A percentile compares a stretch with the other conserved stretches of the same genome.
These are phyloP conservation scores for Pichia membranifaciens DNA, from an alignment of 805 yeast species.

Conservation along the genomic window DNA sequence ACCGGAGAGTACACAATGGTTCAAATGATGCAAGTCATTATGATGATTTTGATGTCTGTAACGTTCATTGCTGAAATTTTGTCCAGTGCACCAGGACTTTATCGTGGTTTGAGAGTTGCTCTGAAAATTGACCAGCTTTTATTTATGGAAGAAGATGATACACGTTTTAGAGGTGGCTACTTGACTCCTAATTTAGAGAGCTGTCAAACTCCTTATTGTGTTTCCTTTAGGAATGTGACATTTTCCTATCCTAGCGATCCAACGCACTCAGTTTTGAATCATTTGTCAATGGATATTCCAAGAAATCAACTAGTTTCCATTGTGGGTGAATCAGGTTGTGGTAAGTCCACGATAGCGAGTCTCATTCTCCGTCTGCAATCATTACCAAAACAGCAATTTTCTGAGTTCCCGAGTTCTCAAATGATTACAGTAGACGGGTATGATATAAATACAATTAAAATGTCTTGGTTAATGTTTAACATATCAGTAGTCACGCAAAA, in stretches of 20 bases:
- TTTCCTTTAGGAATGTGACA: constrained; percentile 39
- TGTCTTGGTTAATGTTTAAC: constrained; percentile 42
- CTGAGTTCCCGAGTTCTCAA: constrained; percentile 6
- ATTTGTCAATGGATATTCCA: constrained; percentile 38
- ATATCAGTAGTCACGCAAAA: constrained; percentile 73
- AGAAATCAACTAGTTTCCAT: constrained; percentile 55
- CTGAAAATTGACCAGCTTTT: constrained; percentile 40
- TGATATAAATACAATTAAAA: constrained; percentile 42
- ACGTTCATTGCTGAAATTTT: constrained; percentile 56
- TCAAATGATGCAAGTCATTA: constrained; percentile 63
- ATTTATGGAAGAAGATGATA: constrained; percentile 31
- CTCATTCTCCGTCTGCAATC: constrained; percentile 50
- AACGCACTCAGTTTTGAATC: constrained; percentile 31
- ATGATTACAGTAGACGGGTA: constrained; percentile 40
- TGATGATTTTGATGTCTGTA: constrained; percentile 68
- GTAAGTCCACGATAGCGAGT: constrained; percentile 73
- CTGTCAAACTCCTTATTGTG: constrained; percentile 15
- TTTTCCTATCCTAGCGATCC: constrained; percentile 42
- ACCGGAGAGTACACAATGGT: constrained; percentile 45
- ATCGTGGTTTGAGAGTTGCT: constrained; percentile 74
- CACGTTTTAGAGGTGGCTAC: constrained; percentile 34
- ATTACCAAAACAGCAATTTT: constrained; percentile 7
- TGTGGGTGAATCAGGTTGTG: constrained; percentile 85
- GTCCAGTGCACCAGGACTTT: constrained; percentile 67
- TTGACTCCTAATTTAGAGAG: constrained; percentile 23